Percentiles rank a stretch among this genome's conserved stretches.
These are phyloP conservation scores for Penicillium ucsense DNA, from an alignment of 495 filamentous ascomycete genomes.

Conservation along the genomic window DNA sequence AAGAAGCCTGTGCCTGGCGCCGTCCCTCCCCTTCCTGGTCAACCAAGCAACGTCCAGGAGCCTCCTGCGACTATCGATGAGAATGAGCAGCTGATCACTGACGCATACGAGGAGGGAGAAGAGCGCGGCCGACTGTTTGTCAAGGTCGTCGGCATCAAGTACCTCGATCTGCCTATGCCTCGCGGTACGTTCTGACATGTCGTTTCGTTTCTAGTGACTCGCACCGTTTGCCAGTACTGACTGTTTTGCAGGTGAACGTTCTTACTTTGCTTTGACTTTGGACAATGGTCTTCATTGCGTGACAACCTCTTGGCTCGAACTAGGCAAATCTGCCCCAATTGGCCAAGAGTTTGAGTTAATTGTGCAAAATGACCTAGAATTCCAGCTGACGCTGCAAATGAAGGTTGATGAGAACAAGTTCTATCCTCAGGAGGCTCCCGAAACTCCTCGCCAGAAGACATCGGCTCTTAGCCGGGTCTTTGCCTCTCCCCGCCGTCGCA, in stretches of 20 bases:
- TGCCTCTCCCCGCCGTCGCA: constrained; percentile 87
- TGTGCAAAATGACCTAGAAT: constrained; percentile 92
- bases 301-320: constrained; percentile 88
- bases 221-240: constrained; percentile 11
- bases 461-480: constrained; percentile 89
- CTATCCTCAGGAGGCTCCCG: constrained; percentile 36
- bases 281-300: constrained; percentile 98
- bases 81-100: constrained; percentile 43
- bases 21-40: constrained; percentile 79
- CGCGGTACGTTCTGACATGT: constrained; percentile 52
- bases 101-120: constrained; percentile 60
- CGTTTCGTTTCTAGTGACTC: neutral
- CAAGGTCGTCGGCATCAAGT: constrained; percentile 94
- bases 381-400: constrained; percentile 91
- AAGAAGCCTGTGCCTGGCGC: constrained; percentile 52
- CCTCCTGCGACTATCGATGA: constrained; percentile 52
- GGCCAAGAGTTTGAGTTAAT: constrained; percentile 98
- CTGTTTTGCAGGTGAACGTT: constrained; percentile 57
- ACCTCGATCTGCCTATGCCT: constrained; percentile 83
- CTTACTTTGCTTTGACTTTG: constrained; percentile 86
- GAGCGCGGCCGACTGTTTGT: constrained; percentile 93
- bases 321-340: constrained; percentile 88
- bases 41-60: constrained; percentile 65
- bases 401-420: constrained; percentile 71
- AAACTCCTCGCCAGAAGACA: constrained; percentile 54